Evolutionary conservation across 768 basidiomycete genomes (phyloP).

Genomic region (Strobilomyces confusus): DNA sequence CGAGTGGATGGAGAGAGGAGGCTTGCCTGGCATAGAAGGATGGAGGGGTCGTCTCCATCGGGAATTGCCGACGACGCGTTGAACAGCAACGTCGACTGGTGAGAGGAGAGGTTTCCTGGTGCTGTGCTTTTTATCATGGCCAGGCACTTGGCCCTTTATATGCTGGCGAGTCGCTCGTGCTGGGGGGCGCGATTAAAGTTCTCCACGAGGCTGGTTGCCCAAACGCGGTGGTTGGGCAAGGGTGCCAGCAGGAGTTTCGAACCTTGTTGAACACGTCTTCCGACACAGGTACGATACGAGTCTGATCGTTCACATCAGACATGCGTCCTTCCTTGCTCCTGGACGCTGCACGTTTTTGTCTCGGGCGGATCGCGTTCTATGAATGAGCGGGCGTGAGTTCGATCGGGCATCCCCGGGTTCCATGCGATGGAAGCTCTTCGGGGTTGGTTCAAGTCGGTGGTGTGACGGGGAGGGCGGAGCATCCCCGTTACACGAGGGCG

Average conservation of each 20-base stretch:
- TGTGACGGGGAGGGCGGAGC: too few species aligned
- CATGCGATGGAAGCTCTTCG: slow-evolving; percentile 6
- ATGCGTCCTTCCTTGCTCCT: not conserved
- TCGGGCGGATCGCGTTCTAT: not conserved
- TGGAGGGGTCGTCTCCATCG: slow-evolving; percentile 12
- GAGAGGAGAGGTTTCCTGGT: not conserved
- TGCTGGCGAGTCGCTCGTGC: slow-evolving; percentile 1
- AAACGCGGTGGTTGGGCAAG: slow-evolving; percentile 13
- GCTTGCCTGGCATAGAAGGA: not conserved
- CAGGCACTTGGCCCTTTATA: slow-evolving; percentile 17
- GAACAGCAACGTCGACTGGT: slow-evolving; percentile 1
- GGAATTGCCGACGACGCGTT: slow-evolving; percentile 15
- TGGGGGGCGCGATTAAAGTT: not conserved
- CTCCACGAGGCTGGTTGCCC: slow-evolving; percentile 11
- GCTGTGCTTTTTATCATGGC: slow-evolving; percentile 12
- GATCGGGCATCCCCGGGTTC: slow-evolving; percentile 18
- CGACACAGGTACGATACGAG: not conserved
- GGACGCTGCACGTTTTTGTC: slow-evolving; percentile 4
- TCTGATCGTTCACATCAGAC: slow-evolving; percentile 3
- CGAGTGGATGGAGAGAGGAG: slow-evolving; percentile 6
- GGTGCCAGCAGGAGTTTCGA: slow-evolving; percentile 13
- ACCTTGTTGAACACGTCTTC: slow-evolving; percentile 16
- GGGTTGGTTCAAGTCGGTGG: too few species aligned
- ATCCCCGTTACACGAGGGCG: slow-evolving; percentile 1
- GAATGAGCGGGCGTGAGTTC: too few species aligned